Conservation (phyloP, 495 filamentous ascomycete species). For the Trichoderma virens region DNA sequence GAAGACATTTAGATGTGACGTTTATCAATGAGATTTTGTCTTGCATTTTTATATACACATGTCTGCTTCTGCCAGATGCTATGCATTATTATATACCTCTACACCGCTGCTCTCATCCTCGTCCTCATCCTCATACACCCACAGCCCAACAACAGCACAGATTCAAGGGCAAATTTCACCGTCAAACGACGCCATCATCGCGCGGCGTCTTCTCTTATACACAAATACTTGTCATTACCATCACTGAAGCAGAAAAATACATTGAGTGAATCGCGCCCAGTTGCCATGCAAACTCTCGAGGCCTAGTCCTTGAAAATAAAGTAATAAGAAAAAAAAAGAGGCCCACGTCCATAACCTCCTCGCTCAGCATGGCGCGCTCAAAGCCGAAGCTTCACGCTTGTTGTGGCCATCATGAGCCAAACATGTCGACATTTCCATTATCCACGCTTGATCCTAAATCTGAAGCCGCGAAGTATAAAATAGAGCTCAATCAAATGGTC, state of each 20-base stretch:
- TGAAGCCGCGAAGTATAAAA: background rate
- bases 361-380: background rate
- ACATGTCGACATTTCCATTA: background rate
- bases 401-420: background rate
- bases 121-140: no score
- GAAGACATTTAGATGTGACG: no score
- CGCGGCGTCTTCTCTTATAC: no score
- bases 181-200: no score
- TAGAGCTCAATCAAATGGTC: background rate
- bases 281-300: slow-evolving; percentile 2
- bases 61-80: no score
- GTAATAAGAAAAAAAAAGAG: background rate
- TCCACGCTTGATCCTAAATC: background rate
- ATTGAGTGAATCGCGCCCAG: background rate
- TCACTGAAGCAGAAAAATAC: slow-evolving; percentile 4
- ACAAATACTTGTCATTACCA: background rate
- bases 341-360: background rate
- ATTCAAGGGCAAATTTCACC: no score
- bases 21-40: no score
- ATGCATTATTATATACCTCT: no score
- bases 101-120: no score
- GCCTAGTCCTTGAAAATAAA: background rate
- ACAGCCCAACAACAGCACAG: no score
- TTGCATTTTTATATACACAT: no score
- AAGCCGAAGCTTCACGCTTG: no score